phyloP scores from a whole-genome alignment of 495 filamentous ascomycete genomes.

The Talaromyces nanjingensis region DNA sequence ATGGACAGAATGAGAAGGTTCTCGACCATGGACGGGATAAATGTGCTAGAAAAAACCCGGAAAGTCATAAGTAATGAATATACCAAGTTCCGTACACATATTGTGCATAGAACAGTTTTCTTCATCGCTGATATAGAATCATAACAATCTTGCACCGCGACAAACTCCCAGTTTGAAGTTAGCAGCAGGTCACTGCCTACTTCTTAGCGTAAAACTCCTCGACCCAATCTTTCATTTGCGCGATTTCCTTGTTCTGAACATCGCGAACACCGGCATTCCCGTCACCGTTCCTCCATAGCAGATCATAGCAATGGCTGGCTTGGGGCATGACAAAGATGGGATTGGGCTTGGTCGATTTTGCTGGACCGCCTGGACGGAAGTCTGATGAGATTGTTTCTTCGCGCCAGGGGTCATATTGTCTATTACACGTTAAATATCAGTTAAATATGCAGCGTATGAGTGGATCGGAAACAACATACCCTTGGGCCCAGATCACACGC shows the following conservation, averaged over 20 bases:
- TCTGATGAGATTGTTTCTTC: conserved; percentile 44
- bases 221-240: conserved; percentile 45
- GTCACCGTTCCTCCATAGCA: conserved; percentile 36
- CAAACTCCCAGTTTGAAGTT: neutral
- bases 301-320: conserved; percentile 46
- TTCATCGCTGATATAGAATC: neutral
- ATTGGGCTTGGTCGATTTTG: conserved; percentile 29
- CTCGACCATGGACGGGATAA: neutral
- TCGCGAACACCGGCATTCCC: conserved; percentile 27
- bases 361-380: conserved; percentile 48
- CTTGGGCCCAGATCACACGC: conserved; percentile 55
- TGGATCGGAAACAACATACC: conserved; percentile 20
- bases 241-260: conserved; percentile 33
- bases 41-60: neutral
- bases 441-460: neutral
- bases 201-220: conserved; percentile 21
- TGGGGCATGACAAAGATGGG: conserved; percentile 51
- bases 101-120: neutral
- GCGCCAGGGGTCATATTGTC: conserved; percentile 54
- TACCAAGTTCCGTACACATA: neutral
- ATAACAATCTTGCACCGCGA: neutral
- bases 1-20: neutral
- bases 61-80: neutral
- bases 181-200: neutral
- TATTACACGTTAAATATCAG: conserved; percentile 8